Base-by-base conservation (phyloP, 176 grass and related monocot species). In the Lolium rigidum region DNA sequence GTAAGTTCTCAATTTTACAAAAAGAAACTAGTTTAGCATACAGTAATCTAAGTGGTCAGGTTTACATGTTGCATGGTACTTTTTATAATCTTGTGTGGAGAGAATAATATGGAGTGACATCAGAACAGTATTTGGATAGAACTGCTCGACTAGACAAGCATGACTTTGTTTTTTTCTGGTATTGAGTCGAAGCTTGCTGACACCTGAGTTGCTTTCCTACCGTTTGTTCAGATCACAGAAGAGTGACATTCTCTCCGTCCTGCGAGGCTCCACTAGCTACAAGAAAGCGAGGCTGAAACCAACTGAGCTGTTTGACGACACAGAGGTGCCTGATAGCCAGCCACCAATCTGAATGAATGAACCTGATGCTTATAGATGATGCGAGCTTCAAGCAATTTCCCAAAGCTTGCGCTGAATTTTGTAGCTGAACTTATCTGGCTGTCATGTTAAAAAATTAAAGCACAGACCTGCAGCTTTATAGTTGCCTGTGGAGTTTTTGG, bases 211-310 rank as follows among this genome's bases (percentile, higher is more conserved):
- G 4, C 20, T 44, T 66, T 55, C 35, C 16, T 86, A 4, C 25
- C 67, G 51, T 86, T 85, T 88, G 26, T 82, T 89, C 88, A 95
- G 93, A 82, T 93, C 91, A 81, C 89, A 87, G 81, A 87, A 31
- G 67, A 84, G 55, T 46, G 75, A 91, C 4, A 77, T 98, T 61
- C 55, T 82, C 35, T 86, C 90, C 17, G 70, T 98, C 76, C 91
- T 98, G 55, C 88, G 86, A 70, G 89, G 93, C 83, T 89, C 97
- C 50, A 65, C 58, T 67, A 94, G 93, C 85, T 98, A 94, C 77
- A 92, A 94, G 74, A 95, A 88, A 85, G 97, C 94, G 4, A 95
- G 82, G 82, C 25, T 86, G 81, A 85, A 76, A 55, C 88, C 86
- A 18, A 50, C 60, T 1, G 92, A 95, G 81, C 49, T 60, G 56